These are phyloP conservation scores for Sisymbrium altissimum DNA, from an alignment of 345 rosid species.

Conservation along the genomic window DNA sequence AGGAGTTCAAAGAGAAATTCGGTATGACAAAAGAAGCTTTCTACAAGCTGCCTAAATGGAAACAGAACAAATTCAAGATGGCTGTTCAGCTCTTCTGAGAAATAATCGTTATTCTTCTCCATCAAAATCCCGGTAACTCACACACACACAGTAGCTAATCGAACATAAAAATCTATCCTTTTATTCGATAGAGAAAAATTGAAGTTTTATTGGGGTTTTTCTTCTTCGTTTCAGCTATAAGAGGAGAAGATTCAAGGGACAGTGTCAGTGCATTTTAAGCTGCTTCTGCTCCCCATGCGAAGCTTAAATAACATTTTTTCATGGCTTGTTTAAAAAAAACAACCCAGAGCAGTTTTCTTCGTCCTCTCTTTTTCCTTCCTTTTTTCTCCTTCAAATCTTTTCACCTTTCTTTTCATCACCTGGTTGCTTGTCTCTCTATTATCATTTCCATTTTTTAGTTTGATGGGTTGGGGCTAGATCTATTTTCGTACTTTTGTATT, in stretches of 20 bases:
- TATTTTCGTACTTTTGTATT: constrained; percentile 6
- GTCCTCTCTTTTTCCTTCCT: background rate
- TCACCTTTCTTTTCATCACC: constrained; percentile 5
- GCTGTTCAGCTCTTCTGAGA: constrained; percentile 83
- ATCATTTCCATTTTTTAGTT: background rate
- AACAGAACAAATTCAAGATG: constrained; percentile 98
- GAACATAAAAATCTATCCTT: background rate
- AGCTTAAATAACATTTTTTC: constrained; percentile 29
- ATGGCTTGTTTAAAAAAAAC: constrained; percentile 30
- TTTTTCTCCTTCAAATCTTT: constrained; percentile 12
- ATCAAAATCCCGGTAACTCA: constrained; percentile 12
- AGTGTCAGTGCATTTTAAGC: constrained; percentile 84
- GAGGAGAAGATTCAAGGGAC: constrained; percentile 50
- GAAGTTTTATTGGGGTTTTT: background rate
- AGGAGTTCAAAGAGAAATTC: constrained; percentile 86
- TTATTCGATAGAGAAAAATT: background rate
- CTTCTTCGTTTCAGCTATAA: constrained; percentile 27
- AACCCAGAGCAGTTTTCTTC: constrained; percentile 17
- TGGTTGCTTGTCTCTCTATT: constrained; percentile 23
- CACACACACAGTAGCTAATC: too few species aligned
- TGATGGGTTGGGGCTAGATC: constrained; percentile 24
- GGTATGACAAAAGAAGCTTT: constrained; percentile 85
- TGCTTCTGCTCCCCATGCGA: constrained; percentile 75
- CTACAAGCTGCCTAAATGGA: constrained; percentile 94
- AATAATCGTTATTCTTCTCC: constrained; percentile 11